Conservation (phyloP, 2,329 filamentous ascomycete species). For the Calonectria pseudoturangicola region DNA sequence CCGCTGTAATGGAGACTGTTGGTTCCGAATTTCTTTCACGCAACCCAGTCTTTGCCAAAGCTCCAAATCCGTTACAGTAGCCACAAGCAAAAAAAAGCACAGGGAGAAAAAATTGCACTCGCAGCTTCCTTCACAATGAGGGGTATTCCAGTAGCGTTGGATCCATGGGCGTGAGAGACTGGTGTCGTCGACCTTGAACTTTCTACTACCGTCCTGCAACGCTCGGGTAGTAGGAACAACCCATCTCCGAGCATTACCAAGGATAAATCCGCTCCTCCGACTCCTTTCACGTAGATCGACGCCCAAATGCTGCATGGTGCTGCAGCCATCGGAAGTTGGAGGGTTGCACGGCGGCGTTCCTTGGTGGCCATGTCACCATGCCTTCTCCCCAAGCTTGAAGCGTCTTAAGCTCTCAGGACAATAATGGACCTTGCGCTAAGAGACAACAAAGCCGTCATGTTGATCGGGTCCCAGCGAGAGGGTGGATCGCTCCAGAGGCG, state of each 20-base stretch:
- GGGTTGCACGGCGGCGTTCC: conserved; percentile 34
- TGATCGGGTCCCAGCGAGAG: conserved; percentile 4
- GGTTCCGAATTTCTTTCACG: conserved; percentile 1
- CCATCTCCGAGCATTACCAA: conserved; percentile 1
- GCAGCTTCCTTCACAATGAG: conserved; percentile 19
- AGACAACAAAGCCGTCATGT: conserved; percentile 15
- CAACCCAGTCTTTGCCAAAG: conserved; percentile 10
- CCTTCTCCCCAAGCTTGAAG: conserved; percentile 14
- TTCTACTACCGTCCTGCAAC: background rate
- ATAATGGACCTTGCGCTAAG: conserved; percentile 5
- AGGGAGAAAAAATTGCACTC: background rate
- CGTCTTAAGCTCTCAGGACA: conserved; percentile 7
- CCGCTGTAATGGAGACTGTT: conserved; percentile 17
- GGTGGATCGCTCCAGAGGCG: conserved; percentile 35
- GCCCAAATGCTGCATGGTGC: conserved; percentile 19
- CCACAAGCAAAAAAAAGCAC: background rate
- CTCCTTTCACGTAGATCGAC: conserved; percentile 18
- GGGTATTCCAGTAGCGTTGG: conserved; percentile 35
- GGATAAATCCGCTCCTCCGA: conserved; percentile 32
- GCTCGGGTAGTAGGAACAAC: conserved; percentile 14
- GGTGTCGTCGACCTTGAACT: background rate
- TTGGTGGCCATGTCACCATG: conserved; percentile 33
- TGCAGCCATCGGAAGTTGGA: conserved; percentile 28
- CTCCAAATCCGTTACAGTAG: background rate
- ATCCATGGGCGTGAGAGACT: conserved; percentile 29